phyloP scores from a whole-genome alignment of 1,284 basidiomycete genomes.

The Phlebopus sp. region DNA sequence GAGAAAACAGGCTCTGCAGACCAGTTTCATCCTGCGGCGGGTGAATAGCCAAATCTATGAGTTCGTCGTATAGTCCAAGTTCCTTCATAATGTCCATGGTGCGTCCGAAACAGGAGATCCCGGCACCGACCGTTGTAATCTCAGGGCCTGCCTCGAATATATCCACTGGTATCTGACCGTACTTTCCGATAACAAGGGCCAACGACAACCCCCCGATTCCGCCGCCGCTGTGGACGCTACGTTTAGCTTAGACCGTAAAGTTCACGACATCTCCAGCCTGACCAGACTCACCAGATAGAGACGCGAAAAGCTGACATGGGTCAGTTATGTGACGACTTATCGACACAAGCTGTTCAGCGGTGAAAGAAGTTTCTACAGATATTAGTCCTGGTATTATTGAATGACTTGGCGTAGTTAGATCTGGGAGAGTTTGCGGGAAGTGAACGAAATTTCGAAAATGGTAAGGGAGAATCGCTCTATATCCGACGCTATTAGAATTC shows the following conservation, averaged over 20 bases:
- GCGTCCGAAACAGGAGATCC: conserved; percentile 35
- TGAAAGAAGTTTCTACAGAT: too few species aligned
- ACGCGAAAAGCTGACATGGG: conserved; percentile 3
- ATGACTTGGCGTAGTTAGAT: too few species aligned
- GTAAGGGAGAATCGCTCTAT: too few species aligned
- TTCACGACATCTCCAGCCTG: neutral
- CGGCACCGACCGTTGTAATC: conserved; percentile 37
- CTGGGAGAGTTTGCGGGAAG: too few species aligned
- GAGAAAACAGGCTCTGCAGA: neutral
- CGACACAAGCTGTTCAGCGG: too few species aligned
- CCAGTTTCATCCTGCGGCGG: conserved; percentile 15
- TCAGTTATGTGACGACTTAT: too few species aligned
- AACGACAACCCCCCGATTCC: conserved; percentile 39
- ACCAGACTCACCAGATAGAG: conserved; percentile 1
- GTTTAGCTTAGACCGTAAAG: too few species aligned
- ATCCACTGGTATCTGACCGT: conserved; percentile 22
- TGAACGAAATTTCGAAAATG: too few species aligned
- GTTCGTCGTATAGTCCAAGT: conserved; percentile 28
- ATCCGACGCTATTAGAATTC: too few species aligned
- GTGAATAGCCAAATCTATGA: conserved; percentile 7
- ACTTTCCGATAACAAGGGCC: conserved; percentile 33
- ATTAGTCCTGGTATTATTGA: too few species aligned
- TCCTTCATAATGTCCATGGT: conserved; percentile 35
- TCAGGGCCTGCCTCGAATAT: conserved; percentile 36
- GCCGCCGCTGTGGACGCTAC: conserved; percentile 30